A percentile compares a stretch with the other conserved stretches of the same genome.
phyloP scores from a whole-genome alignment of 164 flowering plant species.

The Paratinospora sagittata region DNA sequence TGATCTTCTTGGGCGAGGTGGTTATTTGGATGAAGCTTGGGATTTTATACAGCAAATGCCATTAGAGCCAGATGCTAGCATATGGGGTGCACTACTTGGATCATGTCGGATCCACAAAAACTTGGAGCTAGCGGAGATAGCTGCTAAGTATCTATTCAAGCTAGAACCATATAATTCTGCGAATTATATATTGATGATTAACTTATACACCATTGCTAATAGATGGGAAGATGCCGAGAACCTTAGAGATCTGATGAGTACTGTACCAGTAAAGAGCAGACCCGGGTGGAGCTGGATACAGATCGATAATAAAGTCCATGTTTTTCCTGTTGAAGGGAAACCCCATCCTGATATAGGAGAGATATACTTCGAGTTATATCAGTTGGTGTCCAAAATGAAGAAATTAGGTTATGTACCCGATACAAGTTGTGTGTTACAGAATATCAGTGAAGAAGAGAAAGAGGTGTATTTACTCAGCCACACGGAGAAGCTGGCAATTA shows the following conservation, averaged over 20 bases:
- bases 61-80: slow-evolving; percentile 46
- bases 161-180: slow-evolving; percentile 56
- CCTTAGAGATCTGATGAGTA: slow-evolving; percentile 31
- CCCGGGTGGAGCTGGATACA: slow-evolving; percentile 55
- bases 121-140: slow-evolving; percentile 46
- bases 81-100: slow-evolving; percentile 63
- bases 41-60: slow-evolving; percentile 56
- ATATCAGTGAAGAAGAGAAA: slow-evolving; percentile 43
- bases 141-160: slow-evolving; percentile 40
- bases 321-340: slow-evolving; percentile 36
- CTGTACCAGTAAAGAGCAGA: slow-evolving; percentile 26
- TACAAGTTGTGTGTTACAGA: slow-evolving; percentile 38
- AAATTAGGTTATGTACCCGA: slow-evolving; percentile 52
- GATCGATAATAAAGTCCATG: slow-evolving; percentile 36
- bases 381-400: slow-evolving; percentile 46
- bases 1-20: slow-evolving; percentile 61
- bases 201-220: slow-evolving; percentile 31
- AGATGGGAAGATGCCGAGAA: slow-evolving; percentile 53
- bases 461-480: slow-evolving; percentile 44
- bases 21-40: slow-evolving; percentile 66
- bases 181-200: slow-evolving; percentile 50
- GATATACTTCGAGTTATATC: slow-evolving; percentile 52
- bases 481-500: slow-evolving; percentile 61
- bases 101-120: slow-evolving; percentile 41
- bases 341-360: slow-evolving; percentile 50